Evolutionary conservation across 2,329 filamentous ascomycete genomes (phyloP), one percentile per base, ranked within the genome.

Genomic region (Fusarium papillatum): DNA sequence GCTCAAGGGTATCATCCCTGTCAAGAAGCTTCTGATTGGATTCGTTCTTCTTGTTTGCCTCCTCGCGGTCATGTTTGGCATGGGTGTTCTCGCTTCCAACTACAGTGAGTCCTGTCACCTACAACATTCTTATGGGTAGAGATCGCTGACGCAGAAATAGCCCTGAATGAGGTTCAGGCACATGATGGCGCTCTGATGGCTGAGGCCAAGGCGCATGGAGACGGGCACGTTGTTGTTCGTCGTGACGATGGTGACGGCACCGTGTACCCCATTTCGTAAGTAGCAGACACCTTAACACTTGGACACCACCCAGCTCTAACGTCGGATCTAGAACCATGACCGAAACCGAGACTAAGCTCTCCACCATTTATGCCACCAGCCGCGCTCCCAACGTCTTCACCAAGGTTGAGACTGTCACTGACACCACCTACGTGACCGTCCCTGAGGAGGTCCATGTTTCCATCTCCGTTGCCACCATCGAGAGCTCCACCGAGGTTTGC

Each of bases 261-360:
- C 67, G 81, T 77, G 57, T 78, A 83, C 29, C 82, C 84, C 2
- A 78, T 84, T 71, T 83, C 83, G 84, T 85, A 76, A 80, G 84
- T 76, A 13, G 17, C 19, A 31, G 36, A 31, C 29, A 50, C 16
- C 39, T 5, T 8, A 24, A 64, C 7, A 7, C 34, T 64, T 38
- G 13, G 22, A 41, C 11, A 34, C 17, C 39, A 2, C 11, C n/a
- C 9, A 16, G 9, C 13, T 64, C 69, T 79, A 57, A 26, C 26
- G 13, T 22, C 29, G 29, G 13, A 24, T 31, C 10, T 19, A 84
- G 83, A 46, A 85, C 83, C 10, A 79, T 81, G 61, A 84, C 83
- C 22, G 76, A 79, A 41, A 85, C 83, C 14, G 78, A 81, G 60
- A 84, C 83, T 24, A 76, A 78, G 24, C 69, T 82, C 50, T 79